Conservation (phyloP, 2,329 filamentous ascomycete species). For the Fusarium papillatum region DNA sequence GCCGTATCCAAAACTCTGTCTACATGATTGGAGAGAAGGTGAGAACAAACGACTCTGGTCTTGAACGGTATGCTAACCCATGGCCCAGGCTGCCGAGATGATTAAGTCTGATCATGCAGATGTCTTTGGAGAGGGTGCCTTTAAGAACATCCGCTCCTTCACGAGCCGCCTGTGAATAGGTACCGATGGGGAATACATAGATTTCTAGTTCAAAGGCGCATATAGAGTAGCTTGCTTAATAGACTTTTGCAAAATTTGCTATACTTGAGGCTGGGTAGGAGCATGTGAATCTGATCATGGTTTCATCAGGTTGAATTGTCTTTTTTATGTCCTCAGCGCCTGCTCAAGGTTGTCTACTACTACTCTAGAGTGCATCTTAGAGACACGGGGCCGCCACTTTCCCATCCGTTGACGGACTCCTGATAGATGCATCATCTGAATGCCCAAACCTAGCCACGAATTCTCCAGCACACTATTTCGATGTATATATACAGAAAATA, state of each 20-base stretch:
- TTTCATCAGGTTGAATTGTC: too few species aligned
- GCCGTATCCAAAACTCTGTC: conserved; percentile 70
- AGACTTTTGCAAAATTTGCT: background rate
- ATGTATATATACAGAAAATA: too few species aligned
- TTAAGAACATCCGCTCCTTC: background rate
- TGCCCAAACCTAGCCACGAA: too few species aligned
- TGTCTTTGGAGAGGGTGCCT: background rate
- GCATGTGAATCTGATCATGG: too few species aligned
- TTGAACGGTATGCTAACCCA: accelerated
- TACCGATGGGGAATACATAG: background rate
- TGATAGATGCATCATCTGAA: too few species aligned
- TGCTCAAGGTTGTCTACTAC: too few species aligned
- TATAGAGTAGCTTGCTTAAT: background rate
- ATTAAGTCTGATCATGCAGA: conserved; percentile 6
- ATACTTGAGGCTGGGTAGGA: background rate
- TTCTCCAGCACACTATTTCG: too few species aligned
- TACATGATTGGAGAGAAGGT: conserved; percentile 72
- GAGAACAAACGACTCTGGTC: background rate
- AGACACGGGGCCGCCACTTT: too few species aligned
- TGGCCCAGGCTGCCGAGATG: background rate
- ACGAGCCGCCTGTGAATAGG: background rate
- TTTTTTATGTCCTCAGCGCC: too few species aligned
- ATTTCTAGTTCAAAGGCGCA: background rate
- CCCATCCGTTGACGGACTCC: too few species aligned
- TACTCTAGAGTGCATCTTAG: too few species aligned